phyloP scores from a whole-genome alignment of 352 stramenopile species.

The Phytophthora tentaculata region DNA sequence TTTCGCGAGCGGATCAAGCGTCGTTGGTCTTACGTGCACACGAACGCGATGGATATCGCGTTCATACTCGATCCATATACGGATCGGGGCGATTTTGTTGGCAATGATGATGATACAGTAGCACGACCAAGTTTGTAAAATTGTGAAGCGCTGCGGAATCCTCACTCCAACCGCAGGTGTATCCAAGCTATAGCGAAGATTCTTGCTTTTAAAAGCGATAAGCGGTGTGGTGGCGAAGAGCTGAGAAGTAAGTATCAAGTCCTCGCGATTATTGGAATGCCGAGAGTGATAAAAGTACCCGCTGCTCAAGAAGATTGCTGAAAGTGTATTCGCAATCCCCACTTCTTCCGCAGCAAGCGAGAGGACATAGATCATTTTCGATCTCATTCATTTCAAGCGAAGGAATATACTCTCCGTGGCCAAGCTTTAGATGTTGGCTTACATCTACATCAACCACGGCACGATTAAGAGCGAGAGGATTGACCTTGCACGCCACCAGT shows the following conservation, averaged over 20 bases:
- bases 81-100: slow-evolving; percentile 12
- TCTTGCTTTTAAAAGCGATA: slow-evolving; percentile 10
- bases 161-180: no score
- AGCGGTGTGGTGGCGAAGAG: slow-evolving; percentile 10
- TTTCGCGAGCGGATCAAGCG: slow-evolving; percentile 13
- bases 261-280: slow-evolving; percentile 7
- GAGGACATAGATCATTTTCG: slow-evolving; percentile 12
- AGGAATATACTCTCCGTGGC: slow-evolving; percentile 13
- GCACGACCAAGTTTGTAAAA: slow-evolving; percentile 11
- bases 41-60: slow-evolving; percentile 14
- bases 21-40: slow-evolving; percentile 17
- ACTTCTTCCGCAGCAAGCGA: slow-evolving; percentile 20
- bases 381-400: slow-evolving; percentile 20
- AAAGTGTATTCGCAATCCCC: slow-evolving; percentile 9
- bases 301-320: slow-evolving; percentile 9
- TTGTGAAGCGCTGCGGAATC: neutral
- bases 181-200: no score
- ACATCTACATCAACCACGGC: slow-evolving; percentile 17
- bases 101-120: slow-evolving; percentile 10
- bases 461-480: slow-evolving; percentile 1
- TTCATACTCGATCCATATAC: slow-evolving; percentile 12
- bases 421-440: slow-evolving; percentile 17
- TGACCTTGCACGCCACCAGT: slow-evolving; percentile 14
- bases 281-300: slow-evolving; percentile 5
- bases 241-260: neutral